Conservation (phyloP, 306 rosid species). For the Fragaria nilgerrensis region DNA sequence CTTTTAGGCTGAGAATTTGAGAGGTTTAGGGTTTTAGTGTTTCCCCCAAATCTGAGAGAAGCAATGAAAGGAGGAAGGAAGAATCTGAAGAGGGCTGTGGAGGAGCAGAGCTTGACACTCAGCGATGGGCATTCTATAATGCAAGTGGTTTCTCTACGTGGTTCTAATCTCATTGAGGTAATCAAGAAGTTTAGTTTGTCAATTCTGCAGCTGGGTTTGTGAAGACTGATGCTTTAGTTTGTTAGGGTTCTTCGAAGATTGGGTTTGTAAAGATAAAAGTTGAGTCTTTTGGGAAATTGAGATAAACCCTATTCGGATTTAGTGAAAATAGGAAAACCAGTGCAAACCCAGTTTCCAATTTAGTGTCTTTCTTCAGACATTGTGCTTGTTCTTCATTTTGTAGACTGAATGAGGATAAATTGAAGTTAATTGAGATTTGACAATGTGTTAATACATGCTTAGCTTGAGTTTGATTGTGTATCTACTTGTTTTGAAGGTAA, state of each 20-base stretch:
- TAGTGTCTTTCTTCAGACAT: neutral
- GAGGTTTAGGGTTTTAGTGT: neutral
- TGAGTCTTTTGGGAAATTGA: neutral
- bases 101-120: conserved; percentile 45
- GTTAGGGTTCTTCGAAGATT: neutral
- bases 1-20: neutral
- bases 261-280: too few species aligned
- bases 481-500: conserved; percentile 45
- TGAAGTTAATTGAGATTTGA: neutral
- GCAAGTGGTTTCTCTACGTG: conserved; percentile 80
- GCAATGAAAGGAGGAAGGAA: conserved; percentile 89
- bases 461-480: neutral
- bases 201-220: neutral
- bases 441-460: neutral
- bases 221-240: neutral
- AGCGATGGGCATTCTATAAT: conserved; percentile 56
- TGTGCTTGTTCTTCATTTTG: neutral
- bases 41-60: neutral
- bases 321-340: neutral
- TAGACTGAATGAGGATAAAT: neutral
- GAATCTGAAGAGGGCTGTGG: conserved; percentile 72
- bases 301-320: neutral
- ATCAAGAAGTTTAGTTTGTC: neutral
- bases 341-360: neutral
- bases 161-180: conserved; percentile 85